Evolutionary conservation across 345 rosid species (phyloP).

Genomic region (Acer negundo): DNA sequence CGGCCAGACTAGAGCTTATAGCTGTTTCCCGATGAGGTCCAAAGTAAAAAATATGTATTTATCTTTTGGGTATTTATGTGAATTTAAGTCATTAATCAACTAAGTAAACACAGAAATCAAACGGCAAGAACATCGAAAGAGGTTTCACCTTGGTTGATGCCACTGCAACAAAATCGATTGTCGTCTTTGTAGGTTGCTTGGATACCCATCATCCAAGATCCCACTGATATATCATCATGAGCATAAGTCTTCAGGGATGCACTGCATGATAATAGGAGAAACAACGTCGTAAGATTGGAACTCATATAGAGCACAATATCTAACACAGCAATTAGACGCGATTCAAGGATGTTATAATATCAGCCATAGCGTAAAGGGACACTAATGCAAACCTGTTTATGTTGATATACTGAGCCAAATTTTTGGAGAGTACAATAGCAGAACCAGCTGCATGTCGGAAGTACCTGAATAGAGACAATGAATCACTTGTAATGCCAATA

Average conservation of each 20-base stretch:
- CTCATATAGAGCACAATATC: neutral
- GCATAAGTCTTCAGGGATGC: slow-evolving; percentile 89
- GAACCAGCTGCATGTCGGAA: slow-evolving; percentile 86
- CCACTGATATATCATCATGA: slow-evolving; percentile 77
- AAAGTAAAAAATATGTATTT: neutral
- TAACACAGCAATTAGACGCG: neutral
- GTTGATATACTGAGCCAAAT: slow-evolving; percentile 74
- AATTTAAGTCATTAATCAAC: neutral
- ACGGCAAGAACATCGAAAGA: neutral
- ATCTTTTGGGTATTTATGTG: neutral
- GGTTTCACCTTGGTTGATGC: slow-evolving; percentile 78
- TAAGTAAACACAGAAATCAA: neutral
- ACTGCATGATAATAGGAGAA: slow-evolving; percentile 42
- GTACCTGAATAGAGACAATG: slow-evolving; percentile 53
- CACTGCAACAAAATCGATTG: slow-evolving; percentile 83
- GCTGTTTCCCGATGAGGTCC: neutral
- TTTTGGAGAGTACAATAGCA: slow-evolving; percentile 74
- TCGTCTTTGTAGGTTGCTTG: slow-evolving; percentile 90
- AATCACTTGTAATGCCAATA: neutral
- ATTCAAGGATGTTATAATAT: slow-evolving; percentile 1
- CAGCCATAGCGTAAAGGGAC: neutral
- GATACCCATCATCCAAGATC: slow-evolving; percentile 99
- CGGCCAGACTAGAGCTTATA: neutral
- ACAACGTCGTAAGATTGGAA: neutral
- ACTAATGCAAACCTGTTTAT: slow-evolving; percentile 71